Conservation (phyloP, 192 early-diverging fungal species). For the Chytriomyces hyalinus region DNA sequence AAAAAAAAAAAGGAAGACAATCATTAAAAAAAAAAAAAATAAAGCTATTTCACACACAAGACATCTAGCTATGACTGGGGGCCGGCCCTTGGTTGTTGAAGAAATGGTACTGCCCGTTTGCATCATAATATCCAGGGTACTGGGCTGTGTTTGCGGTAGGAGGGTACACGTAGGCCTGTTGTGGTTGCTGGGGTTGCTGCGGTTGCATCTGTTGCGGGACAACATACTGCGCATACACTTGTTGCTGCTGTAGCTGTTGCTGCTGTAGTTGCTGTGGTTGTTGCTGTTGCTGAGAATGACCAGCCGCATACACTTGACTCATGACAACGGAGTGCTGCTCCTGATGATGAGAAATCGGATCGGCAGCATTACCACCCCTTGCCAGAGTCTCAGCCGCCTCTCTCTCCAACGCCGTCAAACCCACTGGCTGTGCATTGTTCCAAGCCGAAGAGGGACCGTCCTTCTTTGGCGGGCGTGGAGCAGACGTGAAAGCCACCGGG, state of each 20-base stretch:
- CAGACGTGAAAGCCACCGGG: not conserved
- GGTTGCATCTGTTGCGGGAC: not conserved
- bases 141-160: not conserved
- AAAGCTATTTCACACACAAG: no score
- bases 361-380: not conserved
- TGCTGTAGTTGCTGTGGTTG: not conserved
- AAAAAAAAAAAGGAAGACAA: no score
- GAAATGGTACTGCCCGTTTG: not conserved
- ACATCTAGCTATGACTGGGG: no score
- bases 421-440: not conserved
- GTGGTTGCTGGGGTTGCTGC: not conserved
- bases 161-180: not conserved
- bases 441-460: not conserved
- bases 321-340: not conserved
- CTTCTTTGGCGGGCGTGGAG: not conserved
- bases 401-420: not conserved
- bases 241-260: not conserved
- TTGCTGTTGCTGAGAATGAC: not conserved
- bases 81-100: not conserved
- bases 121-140: slow-evolving; percentile 1
- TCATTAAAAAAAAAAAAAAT: no score
- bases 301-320: not conserved
- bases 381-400: not conserved
- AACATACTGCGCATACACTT: not conserved
- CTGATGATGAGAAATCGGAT: not conserved